These are phyloP conservation scores for Cordyceps cateniannulata DNA, from an alignment of 2,329 filamentous ascomycete species.

Conservation along the genomic window DNA sequence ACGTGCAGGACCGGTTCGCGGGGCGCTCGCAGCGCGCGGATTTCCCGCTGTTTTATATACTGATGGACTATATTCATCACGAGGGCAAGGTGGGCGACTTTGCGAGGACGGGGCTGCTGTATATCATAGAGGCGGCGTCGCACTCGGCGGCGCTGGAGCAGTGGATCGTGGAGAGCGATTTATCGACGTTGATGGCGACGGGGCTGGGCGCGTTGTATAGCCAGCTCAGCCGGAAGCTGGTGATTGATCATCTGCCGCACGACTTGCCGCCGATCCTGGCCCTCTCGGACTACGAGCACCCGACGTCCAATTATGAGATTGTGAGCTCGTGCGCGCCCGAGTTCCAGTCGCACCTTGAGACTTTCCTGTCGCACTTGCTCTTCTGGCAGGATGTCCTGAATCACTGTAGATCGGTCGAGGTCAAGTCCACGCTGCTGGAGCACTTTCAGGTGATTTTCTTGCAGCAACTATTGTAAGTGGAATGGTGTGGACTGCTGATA, in stretches of 20 bases:
- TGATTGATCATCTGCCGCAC: slow-evolving; percentile 69
- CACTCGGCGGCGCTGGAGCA: slow-evolving; percentile 77
- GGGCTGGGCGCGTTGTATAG: slow-evolving; percentile 73
- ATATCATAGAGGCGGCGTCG: slow-evolving; percentile 90
- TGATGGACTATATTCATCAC: slow-evolving; percentile 95
- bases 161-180: slow-evolving; percentile 95
- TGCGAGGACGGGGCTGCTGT: slow-evolving; percentile 85
- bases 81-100: slow-evolving; percentile 95
- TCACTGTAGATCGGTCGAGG: slow-evolving; percentile 85
- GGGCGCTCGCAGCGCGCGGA: slow-evolving; percentile 84
- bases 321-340: slow-evolving; percentile 67
- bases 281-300: slow-evolving; percentile 81
- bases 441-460: slow-evolving; percentile 97
- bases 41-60: slow-evolving; percentile 90
- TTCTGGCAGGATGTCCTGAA: slow-evolving; percentile 99
- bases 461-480: slow-evolving; percentile 76
- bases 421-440: slow-evolving; percentile 87
- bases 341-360: slow-evolving; percentile 81
- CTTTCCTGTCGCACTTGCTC: slow-evolving; percentile 87
- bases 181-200: slow-evolving; percentile 95
- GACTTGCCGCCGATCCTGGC: slow-evolving; percentile 77
- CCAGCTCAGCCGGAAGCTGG: slow-evolving; percentile 67
- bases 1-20: slow-evolving; percentile 72
- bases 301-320: slow-evolving; percentile 61
- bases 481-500: no score